Conservation (phyloP, 2,329 filamentous ascomycete genomes). For the Chalaropsis ovoidea region DNA sequence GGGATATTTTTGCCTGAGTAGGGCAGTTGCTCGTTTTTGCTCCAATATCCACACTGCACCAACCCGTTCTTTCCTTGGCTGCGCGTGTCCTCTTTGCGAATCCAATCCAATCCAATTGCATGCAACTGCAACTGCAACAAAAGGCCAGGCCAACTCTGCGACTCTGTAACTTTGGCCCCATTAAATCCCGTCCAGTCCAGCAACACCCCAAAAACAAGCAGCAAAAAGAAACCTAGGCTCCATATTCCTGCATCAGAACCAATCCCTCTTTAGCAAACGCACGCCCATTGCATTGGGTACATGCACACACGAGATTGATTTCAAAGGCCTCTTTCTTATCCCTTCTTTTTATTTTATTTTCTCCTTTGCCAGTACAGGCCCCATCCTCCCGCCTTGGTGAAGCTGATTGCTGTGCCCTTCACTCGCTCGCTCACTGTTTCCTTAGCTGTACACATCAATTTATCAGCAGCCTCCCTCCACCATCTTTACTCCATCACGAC, state of each 20-base stretch:
- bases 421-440: background rate
- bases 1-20: background rate
- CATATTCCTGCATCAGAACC: constrained; percentile 23
- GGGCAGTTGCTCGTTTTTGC: background rate
- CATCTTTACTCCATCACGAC: background rate
- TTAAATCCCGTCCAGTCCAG: background rate
- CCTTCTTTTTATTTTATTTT: constrained; percentile 10
- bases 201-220: constrained; percentile 4
- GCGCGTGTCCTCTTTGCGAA: constrained; percentile 9
- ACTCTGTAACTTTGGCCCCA: background rate
- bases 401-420: background rate
- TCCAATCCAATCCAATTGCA: background rate
- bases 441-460: background rate
- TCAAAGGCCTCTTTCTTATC: constrained; percentile 14
- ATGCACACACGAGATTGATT: constrained; percentile 14
- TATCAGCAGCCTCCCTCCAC: background rate
- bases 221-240: constrained; percentile 23
- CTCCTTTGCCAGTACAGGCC: background rate
- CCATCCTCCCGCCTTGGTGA: background rate
- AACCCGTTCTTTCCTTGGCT: background rate
- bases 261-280: constrained; percentile 19
- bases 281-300: constrained; percentile 7
- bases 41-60: background rate
- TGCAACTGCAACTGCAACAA: background rate
- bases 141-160: background rate